Conservation (phyloP, 164 flowering plant genomes). For the Kingdonia uniflora region DNA sequence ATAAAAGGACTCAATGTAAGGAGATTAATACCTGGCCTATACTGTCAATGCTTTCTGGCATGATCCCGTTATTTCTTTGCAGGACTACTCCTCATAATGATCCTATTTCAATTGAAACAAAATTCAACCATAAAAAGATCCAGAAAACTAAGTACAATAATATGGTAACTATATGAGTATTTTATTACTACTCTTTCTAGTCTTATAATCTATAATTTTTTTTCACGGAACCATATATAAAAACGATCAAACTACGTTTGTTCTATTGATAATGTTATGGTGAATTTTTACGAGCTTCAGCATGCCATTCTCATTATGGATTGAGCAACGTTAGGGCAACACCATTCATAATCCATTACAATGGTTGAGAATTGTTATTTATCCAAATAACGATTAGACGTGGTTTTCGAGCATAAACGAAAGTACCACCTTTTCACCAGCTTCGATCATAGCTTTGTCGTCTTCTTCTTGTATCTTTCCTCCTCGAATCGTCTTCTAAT, state of each 20-base stretch:
- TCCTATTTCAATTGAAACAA: slow-evolving; percentile 50
- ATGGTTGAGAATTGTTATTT: too few species aligned
- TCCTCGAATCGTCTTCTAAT: slow-evolving; percentile 99
- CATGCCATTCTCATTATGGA: too few species aligned
- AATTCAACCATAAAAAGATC: not conserved
- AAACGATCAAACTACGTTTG: too few species aligned
- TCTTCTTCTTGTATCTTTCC: slow-evolving; percentile 89
- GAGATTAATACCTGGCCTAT: slow-evolving; percentile 60
- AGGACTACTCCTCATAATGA: slow-evolving; percentile 68
- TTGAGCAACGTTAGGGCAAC: too few species aligned
- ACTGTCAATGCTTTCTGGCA: slow-evolving; percentile 74
- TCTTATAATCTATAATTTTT: too few species aligned
- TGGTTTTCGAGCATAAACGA: too few species aligned
- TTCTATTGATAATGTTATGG: too few species aligned
- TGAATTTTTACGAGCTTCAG: too few species aligned
- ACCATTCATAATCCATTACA: too few species aligned
- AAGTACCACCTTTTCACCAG: slow-evolving; percentile 60
- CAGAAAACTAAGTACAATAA: not conserved
- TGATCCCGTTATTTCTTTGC: slow-evolving; percentile 79
- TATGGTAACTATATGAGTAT: not conserved
- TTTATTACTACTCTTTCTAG: not conserved
- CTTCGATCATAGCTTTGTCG: slow-evolving; percentile 39
- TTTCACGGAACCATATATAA: too few species aligned
- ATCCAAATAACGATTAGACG: too few species aligned
- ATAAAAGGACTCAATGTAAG: slow-evolving; percentile 6